Percentiles rank a stretch among this genome's conserved stretches.
Conservation (phyloP, 345 rosid species). For the Streptanthus diversifolius region DNA sequence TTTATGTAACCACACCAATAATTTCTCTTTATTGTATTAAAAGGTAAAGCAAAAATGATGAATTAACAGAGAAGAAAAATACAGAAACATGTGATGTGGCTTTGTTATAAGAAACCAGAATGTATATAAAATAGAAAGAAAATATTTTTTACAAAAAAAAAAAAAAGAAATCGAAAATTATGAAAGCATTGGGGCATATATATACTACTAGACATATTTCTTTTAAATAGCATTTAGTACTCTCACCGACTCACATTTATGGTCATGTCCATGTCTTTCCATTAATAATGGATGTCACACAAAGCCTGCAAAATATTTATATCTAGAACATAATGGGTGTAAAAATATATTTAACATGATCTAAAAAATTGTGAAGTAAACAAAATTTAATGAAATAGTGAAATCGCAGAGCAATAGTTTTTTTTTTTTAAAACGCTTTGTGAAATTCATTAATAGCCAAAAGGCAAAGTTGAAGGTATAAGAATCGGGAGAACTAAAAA, state of each 20-base stretch:
- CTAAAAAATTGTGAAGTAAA: not conserved
- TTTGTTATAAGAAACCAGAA: not conserved
- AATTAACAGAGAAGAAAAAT: not conserved
- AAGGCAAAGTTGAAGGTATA: too few relatives aligned
- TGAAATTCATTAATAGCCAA: too few relatives aligned
- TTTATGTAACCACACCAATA: not conserved
- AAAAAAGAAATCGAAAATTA: not conserved
- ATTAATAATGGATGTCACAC: not conserved
- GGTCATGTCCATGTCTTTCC: conserved; percentile 1
- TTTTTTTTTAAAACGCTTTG: too few relatives aligned
- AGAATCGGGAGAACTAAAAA: too few relatives aligned
- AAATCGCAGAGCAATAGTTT: too few relatives aligned
- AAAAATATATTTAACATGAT: not conserved
- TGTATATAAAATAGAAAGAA: too few relatives aligned
- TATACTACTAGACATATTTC: not conserved
- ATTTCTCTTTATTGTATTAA: not conserved
- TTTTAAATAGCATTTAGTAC: not conserved
- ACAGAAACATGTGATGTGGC: not conserved
- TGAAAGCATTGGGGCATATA: conserved; percentile 23
- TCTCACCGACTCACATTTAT: conserved; percentile 16
- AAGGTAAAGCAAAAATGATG: not conserved
- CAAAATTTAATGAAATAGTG: not conserved
- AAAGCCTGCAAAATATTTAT: not conserved
- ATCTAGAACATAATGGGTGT: not conserved
- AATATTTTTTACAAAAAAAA: too few relatives aligned